phyloP scores from a whole-genome alignment of 2,329 filamentous ascomycete genomes.

The Aspergillus eucalypticola region DNA sequence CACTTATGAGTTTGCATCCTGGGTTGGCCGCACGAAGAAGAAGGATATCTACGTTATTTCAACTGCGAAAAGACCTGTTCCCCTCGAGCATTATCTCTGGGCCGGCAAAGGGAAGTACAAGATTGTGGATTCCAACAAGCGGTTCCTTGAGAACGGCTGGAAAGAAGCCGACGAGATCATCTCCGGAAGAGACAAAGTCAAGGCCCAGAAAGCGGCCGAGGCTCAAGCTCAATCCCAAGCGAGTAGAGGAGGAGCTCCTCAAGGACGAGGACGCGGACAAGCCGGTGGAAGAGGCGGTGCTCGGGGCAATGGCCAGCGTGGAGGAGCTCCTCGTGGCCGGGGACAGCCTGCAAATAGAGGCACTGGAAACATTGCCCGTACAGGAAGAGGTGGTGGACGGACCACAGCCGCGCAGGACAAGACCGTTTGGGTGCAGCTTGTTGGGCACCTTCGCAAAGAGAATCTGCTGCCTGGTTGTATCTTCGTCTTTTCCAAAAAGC shows the following conservation, averaged over 20 bases:
- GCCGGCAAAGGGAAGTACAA: slow-evolving; percentile 89
- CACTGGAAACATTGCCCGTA: slow-evolving; percentile 84
- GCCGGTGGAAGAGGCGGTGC: slow-evolving; percentile 49
- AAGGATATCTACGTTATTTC: slow-evolving; percentile 99
- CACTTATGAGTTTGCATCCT: slow-evolving; percentile 95
- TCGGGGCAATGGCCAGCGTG: slow-evolving; percentile 46
- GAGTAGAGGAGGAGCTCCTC: slow-evolving; percentile 56
- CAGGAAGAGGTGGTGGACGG: slow-evolving; percentile 79
- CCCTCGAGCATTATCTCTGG: slow-evolving; percentile 95
- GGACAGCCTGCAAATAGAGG: slow-evolving; percentile 60
- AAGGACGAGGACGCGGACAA: slow-evolving; percentile 57
- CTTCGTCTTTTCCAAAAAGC: slow-evolving; percentile 97
- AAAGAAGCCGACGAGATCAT: slow-evolving; percentile 85
- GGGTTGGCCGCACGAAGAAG: slow-evolving; percentile 96
- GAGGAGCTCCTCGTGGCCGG: slow-evolving; percentile 53
- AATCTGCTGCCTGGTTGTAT: slow-evolving; percentile 89
- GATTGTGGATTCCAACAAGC: slow-evolving; percentile 91
- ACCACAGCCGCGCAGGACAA: slow-evolving; percentile 92
- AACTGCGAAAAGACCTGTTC: slow-evolving; percentile 90
- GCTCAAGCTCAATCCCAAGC: slow-evolving; percentile 54
- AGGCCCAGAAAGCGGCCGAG: slow-evolving; percentile 55
- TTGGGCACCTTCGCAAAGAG: slow-evolving; percentile 85
- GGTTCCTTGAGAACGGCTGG: slow-evolving; percentile 89
- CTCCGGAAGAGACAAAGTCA: slow-evolving; percentile 77
- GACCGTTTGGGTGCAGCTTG: slow-evolving; percentile 93